Conservation (phyloP, 2,329 filamentous ascomycete species). For the Paraphaeosphaeria sporulosa region DNA sequence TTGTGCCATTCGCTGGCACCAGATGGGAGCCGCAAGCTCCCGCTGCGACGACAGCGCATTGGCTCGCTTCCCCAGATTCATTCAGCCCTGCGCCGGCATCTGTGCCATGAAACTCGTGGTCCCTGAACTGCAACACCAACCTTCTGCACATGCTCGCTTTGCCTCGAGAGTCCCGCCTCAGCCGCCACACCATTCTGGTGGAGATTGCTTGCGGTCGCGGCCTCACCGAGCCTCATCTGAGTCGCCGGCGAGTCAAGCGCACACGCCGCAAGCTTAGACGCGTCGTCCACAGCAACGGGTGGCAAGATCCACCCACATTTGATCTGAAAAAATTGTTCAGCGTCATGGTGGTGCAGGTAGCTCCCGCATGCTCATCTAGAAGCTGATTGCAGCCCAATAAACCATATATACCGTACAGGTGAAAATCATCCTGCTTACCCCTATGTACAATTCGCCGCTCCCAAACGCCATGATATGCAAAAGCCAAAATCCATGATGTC, state of each 20-base stretch:
- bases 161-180: neutral
- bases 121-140: neutral
- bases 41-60: slow-evolving; percentile 16
- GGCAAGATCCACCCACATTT: neutral
- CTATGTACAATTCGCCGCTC: neutral
- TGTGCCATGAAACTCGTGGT: neutral
- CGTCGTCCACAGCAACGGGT: neutral
- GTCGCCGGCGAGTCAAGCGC: neutral
- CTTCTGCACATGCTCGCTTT: neutral
- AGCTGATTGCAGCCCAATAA: neutral
- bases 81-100: slow-evolving; percentile 9
- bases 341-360: neutral
- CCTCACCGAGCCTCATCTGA: neutral
- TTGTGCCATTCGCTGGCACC: slow-evolving; percentile 6
- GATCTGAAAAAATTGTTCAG: neutral
- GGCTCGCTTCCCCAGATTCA: slow-evolving; percentile 26
- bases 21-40: slow-evolving; percentile 3
- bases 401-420: neutral
- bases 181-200: neutral
- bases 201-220: neutral
- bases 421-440: neutral
- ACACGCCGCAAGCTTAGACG: neutral
- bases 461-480: slow-evolving; percentile 2
- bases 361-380: neutral
- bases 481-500: slow-evolving; percentile 8